Base-by-base conservation (phyloP, 306 rosid genomes). In the Lablab purpureus region DNA sequence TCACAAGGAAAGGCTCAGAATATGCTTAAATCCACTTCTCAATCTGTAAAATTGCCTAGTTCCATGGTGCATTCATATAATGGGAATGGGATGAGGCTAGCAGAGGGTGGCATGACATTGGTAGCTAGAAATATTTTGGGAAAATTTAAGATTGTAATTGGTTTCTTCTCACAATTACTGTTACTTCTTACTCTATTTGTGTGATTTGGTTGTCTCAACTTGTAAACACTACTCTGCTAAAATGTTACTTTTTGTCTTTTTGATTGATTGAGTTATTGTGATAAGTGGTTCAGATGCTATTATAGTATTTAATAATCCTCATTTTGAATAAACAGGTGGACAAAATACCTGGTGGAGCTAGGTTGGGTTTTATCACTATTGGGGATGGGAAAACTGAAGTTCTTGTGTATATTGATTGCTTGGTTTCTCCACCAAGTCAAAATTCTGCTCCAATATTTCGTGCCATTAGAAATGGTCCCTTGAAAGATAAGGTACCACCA, bases 381-480 rank as follows among this genome's bases (percentile, higher is more conserved):
- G 99, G 74, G 17, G 95, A 94, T 80, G 99, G 96, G 55, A 80
- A 87, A 83, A 90, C 94, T 1, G 91, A 95, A 78, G 97, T 95
- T 63, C 91, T 63, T 21, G 98, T 89, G 84, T 88, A 93, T 75
- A 95, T 95, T 79, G 98, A 95, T 62, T 93, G 97, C 75, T 72
- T 95, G 84, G 94, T 95, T 63, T 90, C 80, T 67, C 90, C 94
- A 19, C 81, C 93, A 6, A 82, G 83, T 67, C 83, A 65, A 17
- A 85, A 52, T 46, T 83, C 94, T 27, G 89, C 91, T 23, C 98
- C 99, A 6, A 19, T 93, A 40, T 95, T 95, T 75, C 89, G 94
- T 43, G 99, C 98, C 66, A 81, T 82, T 27, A 90, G 97, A 89
- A 89, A 93, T 77, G 98, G 99, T 22, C 89, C 78, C 59, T 63